phyloP scores from a whole-genome alignment of 2,329 filamentous ascomycete genomes.

The Coniosporium tulheliwenetii region DNA sequence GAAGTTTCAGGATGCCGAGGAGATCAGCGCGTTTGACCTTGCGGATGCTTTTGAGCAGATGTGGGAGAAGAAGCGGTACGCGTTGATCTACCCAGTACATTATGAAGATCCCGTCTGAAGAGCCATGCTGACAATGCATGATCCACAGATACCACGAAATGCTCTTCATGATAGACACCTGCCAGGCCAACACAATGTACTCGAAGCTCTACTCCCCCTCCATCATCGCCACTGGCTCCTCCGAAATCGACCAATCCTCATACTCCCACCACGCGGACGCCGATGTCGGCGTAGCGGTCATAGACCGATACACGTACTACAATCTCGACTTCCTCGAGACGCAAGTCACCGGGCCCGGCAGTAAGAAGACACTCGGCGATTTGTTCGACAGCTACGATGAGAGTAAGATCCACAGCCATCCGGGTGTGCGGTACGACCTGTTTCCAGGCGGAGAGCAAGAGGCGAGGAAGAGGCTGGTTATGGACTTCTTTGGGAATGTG shows the following conservation, averaged over 20 bases:
- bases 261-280: constrained; percentile 98
- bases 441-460: constrained; percentile 70
- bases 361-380: constrained; percentile 81
- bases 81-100: background rate
- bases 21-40: constrained; percentile 90
- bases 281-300: constrained; percentile 94
- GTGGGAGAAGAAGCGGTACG: constrained; percentile 96
- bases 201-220: constrained; percentile 96
- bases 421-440: constrained; percentile 88
- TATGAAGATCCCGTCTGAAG: background rate
- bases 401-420: constrained; percentile 83
- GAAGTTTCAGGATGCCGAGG: constrained; percentile 96
- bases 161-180: constrained; percentile 99
- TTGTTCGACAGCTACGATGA: constrained; percentile 94
- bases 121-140: background rate
- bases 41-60: constrained; percentile 98
- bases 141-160: constrained; percentile 71
- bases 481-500: constrained; percentile 97
- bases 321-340: constrained; percentile 93
- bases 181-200: constrained; percentile 99
- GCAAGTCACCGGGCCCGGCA: constrained; percentile 70
- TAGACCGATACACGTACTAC: constrained; percentile 97
- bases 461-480: constrained; percentile 66
- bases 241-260: constrained; percentile 85
- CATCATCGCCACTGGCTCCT: constrained; percentile 94